Base-by-base conservation (phyloP, 1,139 yeast genomes). In the Neolecta irregularis region DNA sequence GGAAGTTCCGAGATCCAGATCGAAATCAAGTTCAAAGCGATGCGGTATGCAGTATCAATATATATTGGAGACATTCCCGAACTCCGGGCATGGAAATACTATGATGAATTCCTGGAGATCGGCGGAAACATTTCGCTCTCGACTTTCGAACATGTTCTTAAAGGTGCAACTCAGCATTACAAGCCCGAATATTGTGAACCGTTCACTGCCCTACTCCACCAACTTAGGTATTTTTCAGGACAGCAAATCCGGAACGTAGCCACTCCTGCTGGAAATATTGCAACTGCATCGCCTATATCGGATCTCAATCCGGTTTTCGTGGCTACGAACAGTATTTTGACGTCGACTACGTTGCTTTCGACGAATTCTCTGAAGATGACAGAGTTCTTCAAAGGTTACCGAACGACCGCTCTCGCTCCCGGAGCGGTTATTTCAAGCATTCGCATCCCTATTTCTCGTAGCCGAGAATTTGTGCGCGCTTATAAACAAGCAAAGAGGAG, bases 221-320 rank as follows among this genome's bases (percentile, higher is more conserved):
- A 62, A 43, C 49, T 62, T 35, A 61, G 61, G 45, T 55, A 57
- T 41, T 62, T 62, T 47, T 67, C 67, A 1, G 67, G 67, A 1
- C 52, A 66, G 19, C 67, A 64, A 41, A 61, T 62, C 34, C 54
- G 67, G 34, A 62, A 62, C 40, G 67, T 60, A 5, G 67, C 66
- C 9, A 62, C 66, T 5, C 62, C 67, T 1, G 65, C 67, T 1
- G 67, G 67, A 20, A 61, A 61, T 26, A 58, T 62, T 32, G 65
- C 63, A 9, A 62, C 67, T 2, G 67, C 67, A 1, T 60, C 65
- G n/a, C 67, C 67, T 19, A 62, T 62, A 39, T 59, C 67, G 1
- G 67, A 62, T 41, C 43, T 62, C 46, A 62, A 62, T 43, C 67
- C 67, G 1, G 55, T 62, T 5, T 46, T 62, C 35, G 61, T 61